Percentiles rank a stretch among this genome's conserved stretches.
These are phyloP conservation scores for Cercospora sesami DNA, from an alignment of 2,329 filamentous ascomycete genomes.

Conservation along the genomic window DNA sequence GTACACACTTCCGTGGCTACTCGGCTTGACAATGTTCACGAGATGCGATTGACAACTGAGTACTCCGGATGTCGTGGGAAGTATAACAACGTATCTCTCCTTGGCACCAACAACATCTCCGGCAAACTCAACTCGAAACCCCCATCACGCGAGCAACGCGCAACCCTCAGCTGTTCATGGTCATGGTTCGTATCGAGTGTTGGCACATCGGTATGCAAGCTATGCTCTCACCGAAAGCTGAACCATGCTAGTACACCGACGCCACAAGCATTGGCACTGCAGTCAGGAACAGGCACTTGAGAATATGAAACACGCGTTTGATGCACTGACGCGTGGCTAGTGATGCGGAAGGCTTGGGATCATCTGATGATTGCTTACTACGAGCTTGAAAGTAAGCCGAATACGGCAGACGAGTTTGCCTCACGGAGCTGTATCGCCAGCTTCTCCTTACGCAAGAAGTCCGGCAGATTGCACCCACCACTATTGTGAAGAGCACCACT, in stretches of 20 bases:
- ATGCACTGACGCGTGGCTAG: conserved; percentile 12
- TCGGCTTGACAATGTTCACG: not conserved
- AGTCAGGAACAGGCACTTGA: conserved; percentile 6
- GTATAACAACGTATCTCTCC: not conserved
- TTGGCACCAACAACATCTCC: not conserved
- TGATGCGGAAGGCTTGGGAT: conserved; percentile 1
- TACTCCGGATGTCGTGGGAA: conserved; percentile 1
- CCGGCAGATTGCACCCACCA: not conserved
- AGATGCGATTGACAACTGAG: not conserved
- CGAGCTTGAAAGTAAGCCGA: not conserved
- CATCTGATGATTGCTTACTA: not conserved
- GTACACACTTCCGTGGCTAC: not conserved
- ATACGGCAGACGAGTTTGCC: not conserved
- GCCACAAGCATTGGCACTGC: conserved; percentile 10
- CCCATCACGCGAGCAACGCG: not conserved
- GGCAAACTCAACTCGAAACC: not conserved
- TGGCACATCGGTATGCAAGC: not conserved
- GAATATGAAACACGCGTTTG: conserved; percentile 4
- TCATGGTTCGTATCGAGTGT: not conserved
- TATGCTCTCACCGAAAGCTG: not conserved
- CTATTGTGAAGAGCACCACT: not conserved
- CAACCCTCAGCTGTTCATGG: conserved; percentile 3
- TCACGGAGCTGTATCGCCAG: not conserved
- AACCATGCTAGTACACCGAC: not conserved
- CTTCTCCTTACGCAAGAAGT: not conserved